phyloP scores from a whole-genome alignment of 345 rosid species.

The Crucihimalaya himalaica region DNA sequence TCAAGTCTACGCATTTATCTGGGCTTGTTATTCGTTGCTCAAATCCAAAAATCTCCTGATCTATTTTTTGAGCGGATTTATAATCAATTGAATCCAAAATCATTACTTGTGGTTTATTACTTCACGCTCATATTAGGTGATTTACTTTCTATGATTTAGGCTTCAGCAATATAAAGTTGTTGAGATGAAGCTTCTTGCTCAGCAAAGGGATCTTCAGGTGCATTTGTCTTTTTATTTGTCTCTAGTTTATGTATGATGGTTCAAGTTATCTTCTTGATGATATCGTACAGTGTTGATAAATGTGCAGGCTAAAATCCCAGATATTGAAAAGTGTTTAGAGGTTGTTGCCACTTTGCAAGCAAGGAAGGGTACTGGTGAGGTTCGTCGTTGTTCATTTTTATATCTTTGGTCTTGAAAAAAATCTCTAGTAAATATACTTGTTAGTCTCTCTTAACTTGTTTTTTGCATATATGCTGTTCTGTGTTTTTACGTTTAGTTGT shows the following conservation, averaged over 20 bases:
- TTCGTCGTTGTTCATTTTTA: constrained; percentile 46
- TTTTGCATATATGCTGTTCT: neutral
- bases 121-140: neutral
- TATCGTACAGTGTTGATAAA: neutral
- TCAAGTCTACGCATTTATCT: neutral
- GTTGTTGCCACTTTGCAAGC: constrained; percentile 80
- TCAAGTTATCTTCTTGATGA: neutral
- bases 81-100: neutral
- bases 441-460: neutral
- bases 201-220: constrained; percentile 81
- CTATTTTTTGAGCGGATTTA: neutral
- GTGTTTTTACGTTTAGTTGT: neutral
- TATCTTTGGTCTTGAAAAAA: neutral
- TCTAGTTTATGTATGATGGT: neutral
- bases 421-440: neutral
- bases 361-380: constrained; percentile 86
- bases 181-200: constrained; percentile 91
- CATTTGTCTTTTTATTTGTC: neutral
- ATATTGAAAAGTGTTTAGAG: constrained; percentile 87
- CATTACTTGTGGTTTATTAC: neutral
- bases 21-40: neutral
- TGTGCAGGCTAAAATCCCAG: constrained; percentile 86
- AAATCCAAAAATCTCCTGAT: neutral
- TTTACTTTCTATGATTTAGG: constrained; percentile 39
- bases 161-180: constrained; percentile 86